Evolutionary conservation across 129 eudicot genomes (phyloP).

Genomic region (Escallonia rubra): DNA sequence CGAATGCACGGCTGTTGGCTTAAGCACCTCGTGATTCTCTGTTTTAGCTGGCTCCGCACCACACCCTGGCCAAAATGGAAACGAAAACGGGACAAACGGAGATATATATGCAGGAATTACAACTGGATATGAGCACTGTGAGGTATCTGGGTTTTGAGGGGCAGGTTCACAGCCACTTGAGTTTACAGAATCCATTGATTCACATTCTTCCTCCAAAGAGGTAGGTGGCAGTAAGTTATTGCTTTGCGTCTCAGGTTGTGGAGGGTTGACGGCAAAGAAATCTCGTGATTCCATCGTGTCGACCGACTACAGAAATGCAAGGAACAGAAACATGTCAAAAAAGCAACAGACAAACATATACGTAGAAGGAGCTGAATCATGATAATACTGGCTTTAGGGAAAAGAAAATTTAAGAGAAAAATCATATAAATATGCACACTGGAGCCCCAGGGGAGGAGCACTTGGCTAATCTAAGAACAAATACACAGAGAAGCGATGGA

Average conservation of each 20-base stretch:
- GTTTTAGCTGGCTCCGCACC: constrained; percentile 38
- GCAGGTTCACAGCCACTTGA: constrained; percentile 40
- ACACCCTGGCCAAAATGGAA: constrained; percentile 61
- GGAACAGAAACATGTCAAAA: not conserved
- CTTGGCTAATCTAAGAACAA: too few species aligned
- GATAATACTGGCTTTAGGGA: too few species aligned
- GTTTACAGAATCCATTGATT: constrained; percentile 80
- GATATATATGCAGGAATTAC: constrained; percentile 62
- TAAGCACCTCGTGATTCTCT: constrained; percentile 72
- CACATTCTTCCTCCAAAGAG: constrained; percentile 62
- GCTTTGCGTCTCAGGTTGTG: constrained; percentile 41
- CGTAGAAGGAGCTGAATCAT: not conserved
- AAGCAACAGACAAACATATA: not conserved
- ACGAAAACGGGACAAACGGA: constrained; percentile 49
- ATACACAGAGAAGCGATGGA: too few species aligned
- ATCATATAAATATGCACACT: too few species aligned
- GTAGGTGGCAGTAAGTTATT: constrained; percentile 44
- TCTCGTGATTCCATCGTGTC: constrained; percentile 48
- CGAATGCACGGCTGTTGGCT: constrained; percentile 88
- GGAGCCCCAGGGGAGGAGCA: too few species aligned
- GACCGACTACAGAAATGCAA: constrained; percentile 31
- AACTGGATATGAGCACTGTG: constrained; percentile 56
- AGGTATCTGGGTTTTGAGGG: constrained; percentile 36
- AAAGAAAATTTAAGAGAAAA: too few species aligned
- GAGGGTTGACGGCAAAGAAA: constrained; percentile 39